phyloP scores from a whole-genome alignment of 768 basidiomycete species.

The Lactarius sanguifluus region DNA sequence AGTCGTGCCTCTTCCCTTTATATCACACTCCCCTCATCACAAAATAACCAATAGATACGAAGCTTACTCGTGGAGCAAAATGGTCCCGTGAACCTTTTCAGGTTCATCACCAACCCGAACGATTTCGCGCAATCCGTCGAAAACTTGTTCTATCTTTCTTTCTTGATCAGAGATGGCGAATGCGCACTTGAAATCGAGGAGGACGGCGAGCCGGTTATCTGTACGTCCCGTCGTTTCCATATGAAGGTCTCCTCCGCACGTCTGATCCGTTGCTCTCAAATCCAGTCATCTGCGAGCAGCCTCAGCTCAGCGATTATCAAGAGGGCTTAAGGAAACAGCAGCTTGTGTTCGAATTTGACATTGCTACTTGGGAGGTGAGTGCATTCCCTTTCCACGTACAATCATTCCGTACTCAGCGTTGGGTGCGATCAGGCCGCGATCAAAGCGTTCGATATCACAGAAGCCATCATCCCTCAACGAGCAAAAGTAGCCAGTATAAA shows the following conservation, averaged over 20 bases:
- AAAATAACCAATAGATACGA: constrained; percentile 49
- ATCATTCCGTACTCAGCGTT: neutral
- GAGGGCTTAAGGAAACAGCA: constrained; percentile 73
- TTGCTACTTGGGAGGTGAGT: constrained; percentile 82
- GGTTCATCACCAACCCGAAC: constrained; percentile 84
- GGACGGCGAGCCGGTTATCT: constrained; percentile 72
- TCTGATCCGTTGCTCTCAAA: neutral
- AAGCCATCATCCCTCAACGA: constrained; percentile 75
- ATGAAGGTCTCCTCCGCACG: neutral
- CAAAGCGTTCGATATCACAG: constrained; percentile 77
- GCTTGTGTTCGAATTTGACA: constrained; percentile 89
- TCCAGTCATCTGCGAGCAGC: constrained; percentile 62
- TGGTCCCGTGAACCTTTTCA: constrained; percentile 71
- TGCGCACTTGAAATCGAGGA: constrained; percentile 69
- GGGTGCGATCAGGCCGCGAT: constrained; percentile 69
- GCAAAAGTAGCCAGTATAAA: constrained; percentile 56
- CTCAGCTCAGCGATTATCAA: constrained; percentile 60
- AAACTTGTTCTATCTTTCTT: constrained; percentile 93
- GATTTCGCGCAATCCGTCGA: constrained; percentile 94
- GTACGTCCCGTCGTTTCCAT: constrained; percentile 43
- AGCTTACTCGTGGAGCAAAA: constrained; percentile 51
- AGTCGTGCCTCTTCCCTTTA: constrained; percentile 32
- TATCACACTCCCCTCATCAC: neutral
- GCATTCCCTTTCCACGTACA: neutral
- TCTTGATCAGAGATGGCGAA: constrained; percentile 84